Percentiles rank a stretch among this genome's conserved stretches.
These are phyloP conservation scores for Pseudocercospora macadamiae DNA, from an alignment of 2,329 filamentous ascomycete species.

Conservation along the genomic window DNA sequence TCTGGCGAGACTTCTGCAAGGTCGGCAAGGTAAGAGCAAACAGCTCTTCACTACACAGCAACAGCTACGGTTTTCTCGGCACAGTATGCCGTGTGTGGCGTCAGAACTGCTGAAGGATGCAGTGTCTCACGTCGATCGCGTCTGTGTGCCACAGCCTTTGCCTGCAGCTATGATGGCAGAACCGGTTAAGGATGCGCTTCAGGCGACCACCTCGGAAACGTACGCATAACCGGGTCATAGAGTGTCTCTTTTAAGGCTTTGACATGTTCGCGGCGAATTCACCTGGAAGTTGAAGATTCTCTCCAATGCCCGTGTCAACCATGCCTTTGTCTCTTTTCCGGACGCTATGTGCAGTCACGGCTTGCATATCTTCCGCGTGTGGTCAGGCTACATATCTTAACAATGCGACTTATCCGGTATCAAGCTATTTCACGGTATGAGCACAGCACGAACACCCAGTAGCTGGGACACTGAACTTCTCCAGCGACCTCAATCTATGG, in stretches of 20 bases:
- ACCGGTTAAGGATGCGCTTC: background rate
- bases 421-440: constrained; percentile 10
- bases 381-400: constrained; percentile 2
- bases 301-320: background rate
- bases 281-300: background rate
- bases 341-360: background rate
- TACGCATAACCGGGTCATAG: background rate
- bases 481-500: constrained; percentile 30
- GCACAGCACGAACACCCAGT: background rate
- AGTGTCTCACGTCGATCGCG: background rate
- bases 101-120: background rate
- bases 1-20: too few relatives aligned
- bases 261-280: background rate
- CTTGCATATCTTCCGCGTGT: background rate
- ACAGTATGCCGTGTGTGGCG: background rate
- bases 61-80: too few relatives aligned
- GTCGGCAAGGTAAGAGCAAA: too few relatives aligned
- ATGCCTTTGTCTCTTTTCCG: background rate
- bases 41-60: too few relatives aligned
- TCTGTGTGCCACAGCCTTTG: background rate
- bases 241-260: background rate
- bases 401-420: constrained; percentile 4
- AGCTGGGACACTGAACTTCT: background rate
- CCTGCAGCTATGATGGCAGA: background rate
- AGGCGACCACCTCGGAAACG: background rate